Conservation (phyloP, 2,329 filamentous ascomycete genomes). For the Calonectria henricotiae region DNA sequence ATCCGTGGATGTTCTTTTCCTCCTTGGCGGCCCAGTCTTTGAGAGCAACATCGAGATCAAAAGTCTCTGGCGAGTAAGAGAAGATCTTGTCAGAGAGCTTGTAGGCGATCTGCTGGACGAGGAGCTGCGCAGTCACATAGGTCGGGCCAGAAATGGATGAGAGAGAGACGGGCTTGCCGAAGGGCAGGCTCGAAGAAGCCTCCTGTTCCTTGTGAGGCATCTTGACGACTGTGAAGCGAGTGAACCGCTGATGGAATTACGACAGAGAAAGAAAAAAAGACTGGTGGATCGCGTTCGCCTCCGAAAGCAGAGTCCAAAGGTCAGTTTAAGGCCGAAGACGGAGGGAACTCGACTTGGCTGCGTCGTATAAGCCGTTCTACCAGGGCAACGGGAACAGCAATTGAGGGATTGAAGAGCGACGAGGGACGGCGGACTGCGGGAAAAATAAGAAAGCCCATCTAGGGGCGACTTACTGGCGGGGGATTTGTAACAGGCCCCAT, state of each 20-base stretch:
- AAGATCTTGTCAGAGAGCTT: slow-evolving; percentile 97
- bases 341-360: slow-evolving; percentile 18
- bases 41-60: slow-evolving; percentile 89
- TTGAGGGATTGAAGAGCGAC: slow-evolving; percentile 35
- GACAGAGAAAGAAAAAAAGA: slow-evolving; percentile 3
- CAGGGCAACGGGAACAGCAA: slow-evolving; percentile 37
- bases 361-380: slow-evolving; percentile 45
- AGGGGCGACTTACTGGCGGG: slow-evolving; percentile 48
- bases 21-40: slow-evolving; percentile 81
- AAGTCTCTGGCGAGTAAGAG: slow-evolving; percentile 94
- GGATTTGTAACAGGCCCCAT: slow-evolving; percentile 51
- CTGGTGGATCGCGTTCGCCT: slow-evolving; percentile 37
- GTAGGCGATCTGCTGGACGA: slow-evolving; percentile 97
- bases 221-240: slow-evolving; percentile 35
- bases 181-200: slow-evolving; percentile 70
- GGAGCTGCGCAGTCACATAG: slow-evolving; percentile 92
- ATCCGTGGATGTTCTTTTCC: slow-evolving; percentile 87
- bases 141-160: slow-evolving; percentile 85
- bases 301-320: slow-evolving; percentile 31
- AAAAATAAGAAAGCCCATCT: slow-evolving; percentile 41
- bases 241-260: slow-evolving; percentile 25
- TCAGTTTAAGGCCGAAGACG: slow-evolving; percentile 28
- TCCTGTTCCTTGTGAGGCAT: slow-evolving; percentile 61
- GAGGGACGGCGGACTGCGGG: slow-evolving; percentile 22
- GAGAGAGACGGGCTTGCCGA: slow-evolving; percentile 71